Percentiles rank a stretch among this genome's conserved stretches.
These are phyloP conservation scores for Gaertneriomyces semiglobifer DNA, from an alignment of 192 early-diverging fungal species.

Conservation along the genomic window DNA sequence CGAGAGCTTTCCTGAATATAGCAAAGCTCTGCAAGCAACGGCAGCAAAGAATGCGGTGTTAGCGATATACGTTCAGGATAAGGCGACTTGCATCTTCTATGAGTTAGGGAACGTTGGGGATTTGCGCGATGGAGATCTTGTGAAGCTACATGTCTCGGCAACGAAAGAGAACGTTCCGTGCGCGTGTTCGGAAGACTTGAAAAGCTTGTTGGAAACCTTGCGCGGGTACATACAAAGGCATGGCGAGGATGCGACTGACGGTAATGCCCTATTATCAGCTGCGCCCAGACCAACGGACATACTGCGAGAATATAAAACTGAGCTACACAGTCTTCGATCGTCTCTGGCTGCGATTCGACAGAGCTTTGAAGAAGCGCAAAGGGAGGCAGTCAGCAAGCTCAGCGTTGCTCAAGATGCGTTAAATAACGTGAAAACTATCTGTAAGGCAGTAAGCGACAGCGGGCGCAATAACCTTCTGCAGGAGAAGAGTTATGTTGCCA, in stretches of 20 bases:
- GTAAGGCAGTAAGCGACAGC: not conserved
- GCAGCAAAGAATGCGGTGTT: not conserved
- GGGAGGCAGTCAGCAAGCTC: not conserved
- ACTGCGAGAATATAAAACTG: not conserved
- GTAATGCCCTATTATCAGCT: not conserved
- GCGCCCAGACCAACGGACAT: not conserved
- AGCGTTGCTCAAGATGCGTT: not conserved
- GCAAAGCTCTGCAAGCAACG: too few relatives aligned
- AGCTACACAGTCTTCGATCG: not conserved
- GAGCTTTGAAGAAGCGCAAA: not conserved
- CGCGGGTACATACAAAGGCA: not conserved
- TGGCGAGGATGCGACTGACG: not conserved
- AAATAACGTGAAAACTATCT: too few relatives aligned
- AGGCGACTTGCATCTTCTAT: not conserved
- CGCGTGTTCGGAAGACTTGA: not conserved
- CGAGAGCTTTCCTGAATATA: too few relatives aligned
- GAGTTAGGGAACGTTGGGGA: not conserved
- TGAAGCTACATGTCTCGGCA: not conserved
- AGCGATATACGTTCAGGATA: conserved; percentile 4
- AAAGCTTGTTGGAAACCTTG: not conserved
- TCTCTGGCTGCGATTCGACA: not conserved
- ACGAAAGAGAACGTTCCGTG: not conserved
- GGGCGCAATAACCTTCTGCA: not conserved
- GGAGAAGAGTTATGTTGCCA: not conserved
- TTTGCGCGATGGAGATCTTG: not conserved